phyloP scores from a whole-genome alignment of 768 basidiomycete species.

The Russula dissimulans region DNA sequence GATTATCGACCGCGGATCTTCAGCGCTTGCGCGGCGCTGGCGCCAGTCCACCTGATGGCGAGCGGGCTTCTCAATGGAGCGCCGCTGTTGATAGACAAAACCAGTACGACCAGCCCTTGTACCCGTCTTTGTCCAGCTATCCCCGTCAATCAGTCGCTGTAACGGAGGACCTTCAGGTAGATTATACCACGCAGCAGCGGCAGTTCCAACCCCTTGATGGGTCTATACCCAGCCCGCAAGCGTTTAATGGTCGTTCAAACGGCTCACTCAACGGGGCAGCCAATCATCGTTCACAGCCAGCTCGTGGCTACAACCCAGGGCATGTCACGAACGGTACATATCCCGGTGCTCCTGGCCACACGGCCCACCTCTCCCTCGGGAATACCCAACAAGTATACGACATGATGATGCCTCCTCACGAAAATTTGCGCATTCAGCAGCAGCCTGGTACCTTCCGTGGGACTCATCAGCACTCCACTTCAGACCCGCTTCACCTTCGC shows the following conservation, averaged over 20 bases:
- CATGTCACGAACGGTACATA: slow-evolving; percentile 38
- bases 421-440: slow-evolving; percentile 65
- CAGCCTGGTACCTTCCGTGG: slow-evolving; percentile 66
- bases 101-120: slow-evolving; percentile 34
- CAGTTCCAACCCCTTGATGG: slow-evolving; percentile 40
- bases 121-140: slow-evolving; percentile 60
- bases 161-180: slow-evolving; percentile 34
- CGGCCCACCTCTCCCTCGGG: slow-evolving; percentile 61
- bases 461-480: slow-evolving; percentile 75
- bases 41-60: slow-evolving; percentile 24
- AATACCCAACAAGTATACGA: slow-evolving; percentile 73
- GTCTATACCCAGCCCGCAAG: slow-evolving; percentile 29
- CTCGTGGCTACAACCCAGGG: slow-evolving; percentile 47
- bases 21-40: slow-evolving; percentile 66
- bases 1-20: slow-evolving; percentile 62
- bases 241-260: slow-evolving; percentile 38
- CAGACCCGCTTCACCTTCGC: slow-evolving; percentile 69
- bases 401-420: slow-evolving; percentile 49
- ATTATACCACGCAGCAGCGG: slow-evolving; percentile 52
- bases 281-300: slow-evolving; percentile 50
- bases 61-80: slow-evolving; percentile 22
- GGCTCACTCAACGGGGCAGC: slow-evolving; percentile 43
- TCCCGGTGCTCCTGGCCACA: slow-evolving; percentile 39
- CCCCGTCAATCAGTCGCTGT: slow-evolving; percentile 26
- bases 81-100: slow-evolving; percentile 25